Evolutionary conservation across 768 basidiomycete genomes (phyloP), one percentile per base, ranked within the genome.

Genomic region (Naganishia randhawae): DNA sequence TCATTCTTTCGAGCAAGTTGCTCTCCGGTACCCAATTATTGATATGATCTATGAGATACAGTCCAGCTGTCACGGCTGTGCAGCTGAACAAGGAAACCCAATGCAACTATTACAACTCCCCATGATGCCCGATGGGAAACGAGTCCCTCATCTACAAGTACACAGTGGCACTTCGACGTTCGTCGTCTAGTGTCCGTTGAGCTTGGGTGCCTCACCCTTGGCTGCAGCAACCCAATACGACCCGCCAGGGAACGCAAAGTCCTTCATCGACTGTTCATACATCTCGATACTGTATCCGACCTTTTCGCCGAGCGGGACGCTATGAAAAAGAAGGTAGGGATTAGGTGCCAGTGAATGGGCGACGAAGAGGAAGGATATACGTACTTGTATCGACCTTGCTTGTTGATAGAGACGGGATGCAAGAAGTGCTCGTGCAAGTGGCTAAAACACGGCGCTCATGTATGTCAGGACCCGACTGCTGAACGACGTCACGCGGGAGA

Each of bases 371-470:
- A n/a, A 48, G 32, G 22, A 13, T 3, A 22, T n/a, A 55, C 54
- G 10, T 61, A 61, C 57, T 61, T 61, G 80, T 96, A 97, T 45
- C 91, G 84, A 45, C 93, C 94, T 17, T 84, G 84, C 1, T 81
- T 70, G 81, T 94, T 96, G 82, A 97, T 91, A 19, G 90, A 89
- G 74, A 90, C 91, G 1, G 92, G 92, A 69, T 87, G 87, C 50
- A 88, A 81, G 81, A 96, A 98, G 77, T 96, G 90, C 75, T 97
- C 92, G 80, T 98, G 94, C 42, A 97, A 83, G 78, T 96, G 94
- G 71, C 75, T 75, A 65, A 88, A 35, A 88, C 89, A 71, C 86
- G 91, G 80, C 51, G 29, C 25, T 13, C 61, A 39, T 22, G 16
- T 11, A 29, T 25, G 48, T 51, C 27, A 2, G 31, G 50, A 7